Base-by-base conservation (phyloP, 2,329 filamentous ascomycete species). In the Epicoccum sorghinum region DNA sequence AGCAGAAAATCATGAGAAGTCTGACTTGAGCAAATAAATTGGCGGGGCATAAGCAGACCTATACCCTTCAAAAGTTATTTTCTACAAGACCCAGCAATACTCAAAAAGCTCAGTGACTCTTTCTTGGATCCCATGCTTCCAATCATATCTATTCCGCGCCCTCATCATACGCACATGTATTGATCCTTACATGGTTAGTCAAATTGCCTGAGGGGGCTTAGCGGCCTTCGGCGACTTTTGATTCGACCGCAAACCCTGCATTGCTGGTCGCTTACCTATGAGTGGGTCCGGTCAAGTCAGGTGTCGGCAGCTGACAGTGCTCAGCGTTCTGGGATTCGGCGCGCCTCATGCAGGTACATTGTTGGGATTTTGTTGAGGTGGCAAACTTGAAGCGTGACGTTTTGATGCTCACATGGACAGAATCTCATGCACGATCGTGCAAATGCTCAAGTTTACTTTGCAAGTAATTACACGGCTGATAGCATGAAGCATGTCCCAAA, bases 271-370 rank as follows among this genome's bases (percentile, higher is more conserved):
- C 18, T 18, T 18, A 18, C 18, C 18, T 18, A 18, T 18, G 41
- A 55, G 52, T 25, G 41, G 45, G 41, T 12, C 41, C 12, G 27
- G 14, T 23, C 27, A 25, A 14, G 41, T 55, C 52, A 49, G 40
- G 52, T 49, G 52, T 30, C 36, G 36, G 36, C 35, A 36, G 35
- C 46, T 55, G 46, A 49, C 52, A 36, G 51, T 45, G 45, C 45
- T 40, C 40, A 25, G 45, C 18, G 40, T 40, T 7, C n/a, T 36
- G 7, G 29, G 45, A 36, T 39, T 35, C 24, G 45, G 22, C 9
- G 14, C 7, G 35, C 45, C 4, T n/a, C 22, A 40, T 46, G 48
- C 45, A 54, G 51, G 45, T 49, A 54, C 45, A 40, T 12, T 38
- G 35, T 9, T 22, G 23, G 10, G 12, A 24, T 36, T 32, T 42